Base-by-base conservation (phyloP, 352 stramenopile genomes). In the Phytopythium helicoides region DNA sequence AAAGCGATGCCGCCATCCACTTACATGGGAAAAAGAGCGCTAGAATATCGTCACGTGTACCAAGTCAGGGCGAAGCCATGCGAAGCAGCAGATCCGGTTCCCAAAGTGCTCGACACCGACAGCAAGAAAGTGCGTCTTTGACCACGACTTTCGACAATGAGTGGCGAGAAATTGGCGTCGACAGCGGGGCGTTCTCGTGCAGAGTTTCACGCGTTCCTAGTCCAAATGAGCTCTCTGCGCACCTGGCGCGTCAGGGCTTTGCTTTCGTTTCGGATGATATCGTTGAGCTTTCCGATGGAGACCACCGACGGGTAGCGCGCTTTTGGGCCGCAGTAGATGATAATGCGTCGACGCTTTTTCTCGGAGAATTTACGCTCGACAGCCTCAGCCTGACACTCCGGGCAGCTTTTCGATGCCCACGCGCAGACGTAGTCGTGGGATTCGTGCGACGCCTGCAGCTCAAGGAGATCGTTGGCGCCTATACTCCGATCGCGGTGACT, bases 381-480 rank as follows among this genome's bases (percentile, higher is more conserved):
- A 88, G 75, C 19, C 59, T 90, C 18, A 84, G 64, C 23, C 52
- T 89, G 2, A 87, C 87, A 49, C 45, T 93, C 14, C 66, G 60
- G 40, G 77, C 79, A n/a, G 70, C 62, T 38, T 92, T 92, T 33
- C 75, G 79, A 6, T 89, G 76, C 45, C 46, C 52, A 19, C 66
- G 83, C 11, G 52, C 68, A 7, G 73, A 87, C 18, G 68, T 69
- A 21, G 83, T 90, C 44, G 71, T 88, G 21, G 53, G 60, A 12
- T 86, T 80, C 54, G 75, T 92, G 2, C 87, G 86, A 60, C 78
- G 73, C 37, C 63, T 92, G 28, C 79, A 87, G 49, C 79, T 92
- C 42, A 89, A 89, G 50, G 70, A 86, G 31, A 78, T 92, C 25
- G 77, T 91, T 21, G 79, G 83, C 2, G 62, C 73, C 8, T 89